Evolutionary conservation across 495 filamentous ascomycete species (phyloP).

Genomic region (Staphylotrichum longicolle): DNA sequence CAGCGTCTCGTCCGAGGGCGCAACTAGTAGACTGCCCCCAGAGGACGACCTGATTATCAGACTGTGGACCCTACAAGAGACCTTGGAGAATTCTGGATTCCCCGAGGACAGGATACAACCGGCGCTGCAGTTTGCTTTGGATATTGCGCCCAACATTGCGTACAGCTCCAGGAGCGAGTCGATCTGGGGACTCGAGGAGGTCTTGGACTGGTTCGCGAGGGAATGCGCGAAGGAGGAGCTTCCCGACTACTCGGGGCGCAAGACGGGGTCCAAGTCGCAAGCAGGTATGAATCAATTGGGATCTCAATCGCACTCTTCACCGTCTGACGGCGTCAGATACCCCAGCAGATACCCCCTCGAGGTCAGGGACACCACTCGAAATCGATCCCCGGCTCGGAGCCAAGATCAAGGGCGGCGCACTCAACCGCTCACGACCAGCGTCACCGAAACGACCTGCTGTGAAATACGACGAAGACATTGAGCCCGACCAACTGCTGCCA

Average conservation of each 20-base stretch:
- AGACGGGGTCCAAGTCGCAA: conserved; percentile 35
- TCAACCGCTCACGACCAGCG: conserved; percentile 24
- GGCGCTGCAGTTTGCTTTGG: conserved; percentile 62
- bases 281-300: conserved; percentile 26
- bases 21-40: conserved; percentile 43
- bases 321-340: conserved; percentile 37
- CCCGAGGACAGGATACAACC: conserved; percentile 59
- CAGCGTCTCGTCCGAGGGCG: conserved; percentile 40
- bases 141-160: conserved; percentile 53
- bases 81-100: conserved; percentile 66
- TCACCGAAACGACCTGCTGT: conserved; percentile 38
- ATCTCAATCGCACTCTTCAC: neutral
- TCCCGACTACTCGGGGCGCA: conserved; percentile 60
- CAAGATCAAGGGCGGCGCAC: conserved; percentile 36
- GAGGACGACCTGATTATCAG: conserved; percentile 73
- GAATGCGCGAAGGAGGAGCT: conserved; percentile 66
- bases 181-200: conserved; percentile 81
- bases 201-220: conserved; percentile 81
- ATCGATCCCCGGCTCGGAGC: conserved; percentile 28
- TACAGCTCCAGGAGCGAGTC: conserved; percentile 55
- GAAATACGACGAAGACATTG: conserved; percentile 56
- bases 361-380: conserved; percentile 48
- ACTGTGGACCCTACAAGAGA: conserved; percentile 76
- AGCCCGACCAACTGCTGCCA: conserved; percentile 72
- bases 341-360: conserved; percentile 48